Evolutionary conservation across 1,139 yeast species (phyloP).

Genomic region (Komagataea norvegica): DNA sequence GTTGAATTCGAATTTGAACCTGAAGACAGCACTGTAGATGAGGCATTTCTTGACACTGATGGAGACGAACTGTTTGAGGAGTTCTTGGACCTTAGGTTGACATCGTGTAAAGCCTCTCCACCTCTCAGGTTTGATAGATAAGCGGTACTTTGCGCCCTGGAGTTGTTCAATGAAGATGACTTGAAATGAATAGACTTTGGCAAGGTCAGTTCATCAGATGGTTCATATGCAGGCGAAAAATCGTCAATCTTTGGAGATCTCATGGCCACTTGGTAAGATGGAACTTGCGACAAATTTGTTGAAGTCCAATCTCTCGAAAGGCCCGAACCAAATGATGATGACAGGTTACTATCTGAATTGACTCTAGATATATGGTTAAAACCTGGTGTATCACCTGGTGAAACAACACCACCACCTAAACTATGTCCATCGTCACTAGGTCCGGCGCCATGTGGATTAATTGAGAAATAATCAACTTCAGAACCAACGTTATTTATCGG

Average conservation of each 20-base stretch:
- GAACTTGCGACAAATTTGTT: constrained; percentile 58
- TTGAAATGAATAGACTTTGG: constrained; percentile 26
- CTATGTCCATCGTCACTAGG: constrained; percentile 10
- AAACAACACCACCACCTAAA: constrained; percentile 18
- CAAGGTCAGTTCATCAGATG: constrained; percentile 32
- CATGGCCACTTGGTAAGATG: constrained; percentile 78
- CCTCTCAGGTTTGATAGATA: constrained; percentile 21
- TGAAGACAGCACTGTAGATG: constrained; percentile 11
- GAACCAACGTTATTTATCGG: constrained; percentile 21
- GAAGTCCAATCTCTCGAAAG: constrained; percentile 37
- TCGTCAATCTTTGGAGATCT: constrained; percentile 43
- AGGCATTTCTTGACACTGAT: constrained; percentile 19
- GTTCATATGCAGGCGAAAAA: constrained; percentile 58
- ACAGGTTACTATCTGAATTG: constrained; percentile 34
- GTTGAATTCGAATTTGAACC: too few relatives aligned
- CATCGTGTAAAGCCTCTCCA: constrained; percentile 11
- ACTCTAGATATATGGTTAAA: constrained; percentile 55
- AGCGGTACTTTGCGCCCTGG: constrained; percentile 26
- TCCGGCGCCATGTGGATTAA: constrained; percentile 20
- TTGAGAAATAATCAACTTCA: constrained; percentile 21
- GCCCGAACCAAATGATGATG: constrained; percentile 1
- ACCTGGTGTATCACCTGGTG: constrained; percentile 48
- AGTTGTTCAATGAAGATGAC: constrained; percentile 23
- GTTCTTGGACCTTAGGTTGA: constrained; percentile 10
- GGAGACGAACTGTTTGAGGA: constrained; percentile 19